Conservation (phyloP, 1,284 basidiomycete genomes). For the Inonotus hispidus region DNA sequence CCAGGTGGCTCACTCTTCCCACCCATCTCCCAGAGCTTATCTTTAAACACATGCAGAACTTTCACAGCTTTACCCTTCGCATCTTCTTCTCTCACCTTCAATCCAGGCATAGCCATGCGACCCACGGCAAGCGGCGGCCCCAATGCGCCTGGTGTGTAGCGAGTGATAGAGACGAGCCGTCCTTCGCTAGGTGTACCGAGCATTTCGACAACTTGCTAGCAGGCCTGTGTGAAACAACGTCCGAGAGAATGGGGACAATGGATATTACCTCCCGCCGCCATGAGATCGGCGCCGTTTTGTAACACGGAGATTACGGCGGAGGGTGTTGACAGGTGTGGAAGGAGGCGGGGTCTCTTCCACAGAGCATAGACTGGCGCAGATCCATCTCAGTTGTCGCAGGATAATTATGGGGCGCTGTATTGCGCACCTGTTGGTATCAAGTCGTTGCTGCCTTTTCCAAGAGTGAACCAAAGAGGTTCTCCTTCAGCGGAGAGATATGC, state of each 20-base stretch:
- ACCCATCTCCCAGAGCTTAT: constrained; percentile 66
- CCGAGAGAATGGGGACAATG: constrained; percentile 1
- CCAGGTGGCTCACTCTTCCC: constrained; percentile 49
- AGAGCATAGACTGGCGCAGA: constrained; percentile 53
- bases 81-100: constrained; percentile 37
- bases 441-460: constrained; percentile 61
- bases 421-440: constrained; percentile 62
- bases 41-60: constrained; percentile 66
- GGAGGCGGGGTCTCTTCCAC: constrained; percentile 62
- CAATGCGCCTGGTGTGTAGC: constrained; percentile 36
- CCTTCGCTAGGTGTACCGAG: background rate
- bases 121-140: constrained; percentile 65
- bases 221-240: constrained; percentile 11
- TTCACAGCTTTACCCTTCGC: constrained; percentile 72
- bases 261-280: constrained; percentile 69
- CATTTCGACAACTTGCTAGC: constrained; percentile 45
- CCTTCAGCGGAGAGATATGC: constrained; percentile 64
- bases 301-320: constrained; percentile 58
- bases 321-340: constrained; percentile 64
- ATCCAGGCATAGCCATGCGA: constrained; percentile 52
- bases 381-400: background rate
- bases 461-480: constrained; percentile 78
- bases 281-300: constrained; percentile 68
- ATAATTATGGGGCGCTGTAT: background rate
- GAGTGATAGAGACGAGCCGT: constrained; percentile 54